These are phyloP conservation scores for Pseudocercospora fuligena DNA, from an alignment of 2,329 filamentous ascomycete genomes.

Conservation along the genomic window DNA sequence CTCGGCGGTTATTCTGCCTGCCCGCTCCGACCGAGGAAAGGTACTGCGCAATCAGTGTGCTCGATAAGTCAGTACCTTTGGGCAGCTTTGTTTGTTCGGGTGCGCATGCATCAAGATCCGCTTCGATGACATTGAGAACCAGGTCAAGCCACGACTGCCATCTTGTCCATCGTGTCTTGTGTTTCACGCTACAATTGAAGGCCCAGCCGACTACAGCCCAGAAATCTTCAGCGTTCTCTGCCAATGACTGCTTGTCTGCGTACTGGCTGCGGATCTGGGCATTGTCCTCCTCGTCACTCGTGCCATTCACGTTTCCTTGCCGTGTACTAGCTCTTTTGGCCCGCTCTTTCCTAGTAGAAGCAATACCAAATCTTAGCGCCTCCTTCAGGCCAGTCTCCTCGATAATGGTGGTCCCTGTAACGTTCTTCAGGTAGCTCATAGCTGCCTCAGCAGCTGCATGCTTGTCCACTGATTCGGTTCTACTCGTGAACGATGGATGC, in stretches of 20 bases:
- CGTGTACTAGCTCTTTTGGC: slow-evolving; percentile 28
- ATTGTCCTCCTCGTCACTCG: slow-evolving; percentile 46
- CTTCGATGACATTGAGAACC: slow-evolving; percentile 77
- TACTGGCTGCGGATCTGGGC: slow-evolving; percentile 63
- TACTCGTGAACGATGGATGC: slow-evolving; percentile 79
- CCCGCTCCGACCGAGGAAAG: slow-evolving; percentile 48
- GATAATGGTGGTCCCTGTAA: slow-evolving; percentile 69
- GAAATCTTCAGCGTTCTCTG: slow-evolving; percentile 79
- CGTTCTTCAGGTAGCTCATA: slow-evolving; percentile 70
- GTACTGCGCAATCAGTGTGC: slow-evolving; percentile 67
- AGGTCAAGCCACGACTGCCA: slow-evolving; percentile 83
- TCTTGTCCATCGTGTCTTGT: slow-evolving; percentile 76
- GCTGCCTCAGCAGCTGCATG: slow-evolving; percentile 68
- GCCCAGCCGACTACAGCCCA: slow-evolving; percentile 91
- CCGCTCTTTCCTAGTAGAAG: slow-evolving; percentile 13
- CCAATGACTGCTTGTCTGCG: slow-evolving; percentile 70
- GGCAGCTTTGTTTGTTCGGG: slow-evolving; percentile 27
- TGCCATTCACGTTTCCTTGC: slow-evolving; percentile 7
- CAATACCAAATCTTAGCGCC: slow-evolving; percentile 70
- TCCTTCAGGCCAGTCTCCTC: slow-evolving; percentile 70
- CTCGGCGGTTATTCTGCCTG: slow-evolving; percentile 53
- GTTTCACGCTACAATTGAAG: slow-evolving; percentile 80
- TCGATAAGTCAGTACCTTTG: slow-evolving; percentile 43
- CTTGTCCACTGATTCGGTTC: slow-evolving; percentile 65
- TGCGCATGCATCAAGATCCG: slow-evolving; percentile 65